phyloP scores from a whole-genome alignment of 192 early-diverging fungal genomes.

The Chytriomyces sp. region DNA sequence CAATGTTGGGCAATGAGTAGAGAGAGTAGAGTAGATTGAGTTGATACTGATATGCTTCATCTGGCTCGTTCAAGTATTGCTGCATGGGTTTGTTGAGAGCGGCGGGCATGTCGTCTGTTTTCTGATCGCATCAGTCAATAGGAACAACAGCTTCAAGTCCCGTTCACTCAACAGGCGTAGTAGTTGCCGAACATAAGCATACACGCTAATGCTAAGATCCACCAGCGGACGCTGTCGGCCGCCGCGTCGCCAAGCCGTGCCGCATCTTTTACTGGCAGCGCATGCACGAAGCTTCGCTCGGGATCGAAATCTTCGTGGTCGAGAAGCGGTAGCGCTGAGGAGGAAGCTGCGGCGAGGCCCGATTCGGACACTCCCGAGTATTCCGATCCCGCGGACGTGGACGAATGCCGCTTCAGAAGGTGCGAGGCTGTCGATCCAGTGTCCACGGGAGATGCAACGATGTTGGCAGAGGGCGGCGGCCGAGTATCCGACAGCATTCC shows the following conservation, averaged over 20 bases:
- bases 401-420: too few relatives aligned
- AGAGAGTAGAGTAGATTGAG: slow-evolving; percentile 53
- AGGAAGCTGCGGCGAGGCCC: not conserved
- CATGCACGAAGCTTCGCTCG: not conserved
- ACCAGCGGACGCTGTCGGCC: slow-evolving; percentile 30
- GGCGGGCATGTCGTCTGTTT: slow-evolving; percentile 52
- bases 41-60: slow-evolving; percentile 44
- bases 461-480: too few relatives aligned
- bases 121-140: slow-evolving; percentile 22
- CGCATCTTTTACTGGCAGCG: too few relatives aligned
- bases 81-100: slow-evolving; percentile 43
- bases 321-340: not conserved
- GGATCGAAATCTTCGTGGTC: not conserved
- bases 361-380: too few relatives aligned
- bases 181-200: slow-evolving; percentile 44
- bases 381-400: too few relatives aligned
- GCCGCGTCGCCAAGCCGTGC: too few relatives aligned
- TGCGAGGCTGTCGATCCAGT: too few relatives aligned
- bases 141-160: not conserved
- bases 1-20: slow-evolving; percentile 66
- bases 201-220: slow-evolving; percentile 34
- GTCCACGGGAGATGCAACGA: too few relatives aligned
- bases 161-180: too few relatives aligned
- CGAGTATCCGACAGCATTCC: too few relatives aligned
- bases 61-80: slow-evolving; percentile 27